Base-by-base conservation (phyloP, 495 filamentous ascomycete genomes). In the Neurospora discreta region DNA sequence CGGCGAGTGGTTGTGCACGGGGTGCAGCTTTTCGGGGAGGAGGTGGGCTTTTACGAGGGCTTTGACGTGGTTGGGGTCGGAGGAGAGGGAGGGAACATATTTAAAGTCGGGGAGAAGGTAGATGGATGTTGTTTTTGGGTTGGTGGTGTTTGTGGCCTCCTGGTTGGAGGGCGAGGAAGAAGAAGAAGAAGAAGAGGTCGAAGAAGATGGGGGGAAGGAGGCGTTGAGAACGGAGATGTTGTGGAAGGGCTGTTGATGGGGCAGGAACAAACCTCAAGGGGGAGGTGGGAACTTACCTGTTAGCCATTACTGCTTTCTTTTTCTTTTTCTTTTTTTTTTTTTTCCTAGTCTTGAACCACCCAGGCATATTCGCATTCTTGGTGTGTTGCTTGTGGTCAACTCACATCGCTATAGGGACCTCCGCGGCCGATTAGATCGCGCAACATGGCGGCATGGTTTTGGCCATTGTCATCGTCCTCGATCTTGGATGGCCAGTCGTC, bases 401-500 rank as follows among this genome's bases (percentile, higher is more conserved):
- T 79, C 79, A 94, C 91, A 85, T 97, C 91, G 72, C 85, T 87
- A 75, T 86, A 92, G 69, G 84, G 81, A 6, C 91, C 93, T 15
- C 87, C 88, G 30, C 87, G 84, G 10, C 89, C 91, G 44, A 93
- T 75, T 33, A 93, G 76, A 39, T 82, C 81, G 79, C 91, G 95
- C 73, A 98, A 77, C 46, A 88, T 87, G 68, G 90, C 87, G 1
- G 90, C 92, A 10, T 97, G 81, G 73, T 89, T 88, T n/a, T 85
- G 84, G 20, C 82, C 85, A 68, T 78, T 76, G 70, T 85, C 82
- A 44, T 85, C 84, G 23, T 85, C 84, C 71, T 87, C 86, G 70
- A 86, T 97, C 78, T 79, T 90, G 83, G 78, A 94, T 20, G 85
- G 85, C 95, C 95, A 99, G 79, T 98, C 92, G 26, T 83, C 76